A percentile compares a stretch with the other conserved stretches of the same genome.
These are phyloP conservation scores for Stipa capillata DNA, from an alignment of 176 grass and related monocot species.

Conservation along the genomic window DNA sequence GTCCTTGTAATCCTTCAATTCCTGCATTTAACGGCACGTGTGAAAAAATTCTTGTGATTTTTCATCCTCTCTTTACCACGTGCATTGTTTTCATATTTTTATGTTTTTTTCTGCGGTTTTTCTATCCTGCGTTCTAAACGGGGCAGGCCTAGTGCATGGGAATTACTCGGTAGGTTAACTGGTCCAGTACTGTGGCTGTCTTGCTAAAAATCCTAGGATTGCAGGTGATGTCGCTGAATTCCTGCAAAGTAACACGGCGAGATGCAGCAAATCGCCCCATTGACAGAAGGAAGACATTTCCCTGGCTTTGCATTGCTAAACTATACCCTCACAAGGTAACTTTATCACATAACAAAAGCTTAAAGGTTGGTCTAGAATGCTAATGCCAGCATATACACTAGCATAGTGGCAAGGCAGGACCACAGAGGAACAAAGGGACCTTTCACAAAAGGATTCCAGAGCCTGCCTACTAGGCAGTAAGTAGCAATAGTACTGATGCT, in stretches of 20 bases:
- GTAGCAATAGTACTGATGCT: neutral
- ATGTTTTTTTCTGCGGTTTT: too few relatives aligned
- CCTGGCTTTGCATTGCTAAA: neutral
- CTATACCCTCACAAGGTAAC: neutral
- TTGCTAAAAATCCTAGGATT: too few relatives aligned
- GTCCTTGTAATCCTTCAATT: too few relatives aligned
- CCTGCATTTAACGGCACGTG: too few relatives aligned
- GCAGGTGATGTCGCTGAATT: too few relatives aligned
- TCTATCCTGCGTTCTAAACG: too few relatives aligned
- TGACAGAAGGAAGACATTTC: neutral
- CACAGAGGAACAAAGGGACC: neutral
- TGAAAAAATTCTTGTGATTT: too few relatives aligned
- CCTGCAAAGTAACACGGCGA: neutral
- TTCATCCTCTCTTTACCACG: too few relatives aligned
- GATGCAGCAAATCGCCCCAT: neutral
- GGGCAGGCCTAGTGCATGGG: neutral
- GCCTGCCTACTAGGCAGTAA: neutral
- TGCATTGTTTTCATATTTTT: too few relatives aligned
- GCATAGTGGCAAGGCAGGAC: neutral
- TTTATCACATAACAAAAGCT: neutral
- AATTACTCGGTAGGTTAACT: neutral
- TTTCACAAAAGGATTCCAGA: slow-evolving; percentile 10
- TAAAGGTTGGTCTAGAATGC: neutral
- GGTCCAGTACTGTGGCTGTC: too few relatives aligned
- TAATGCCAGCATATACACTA: neutral